Conservation (phyloP, 1,139 yeast genomes). For the Blastobotrys arbuscula region DNA sequence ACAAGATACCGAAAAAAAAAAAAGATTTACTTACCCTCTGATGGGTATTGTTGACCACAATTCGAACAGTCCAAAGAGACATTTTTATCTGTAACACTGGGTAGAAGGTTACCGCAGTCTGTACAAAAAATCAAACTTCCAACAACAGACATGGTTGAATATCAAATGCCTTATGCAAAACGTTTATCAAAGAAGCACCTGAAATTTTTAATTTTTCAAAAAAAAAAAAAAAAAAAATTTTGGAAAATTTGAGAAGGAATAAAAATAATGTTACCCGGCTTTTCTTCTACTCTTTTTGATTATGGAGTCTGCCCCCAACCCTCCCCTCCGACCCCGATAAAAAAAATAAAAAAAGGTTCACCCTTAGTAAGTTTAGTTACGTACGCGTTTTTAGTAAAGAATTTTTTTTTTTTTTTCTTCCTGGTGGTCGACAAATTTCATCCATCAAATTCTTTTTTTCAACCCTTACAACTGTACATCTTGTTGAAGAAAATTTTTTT, state of each 20-base stretch:
- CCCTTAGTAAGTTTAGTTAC: no score
- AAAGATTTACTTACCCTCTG: conserved; percentile 29
- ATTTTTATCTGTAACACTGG: conserved; percentile 49
- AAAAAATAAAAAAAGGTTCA: no score
- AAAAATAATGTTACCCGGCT: neutral
- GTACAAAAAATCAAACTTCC: conserved; percentile 92
- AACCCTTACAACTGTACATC: neutral
- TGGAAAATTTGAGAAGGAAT: neutral
- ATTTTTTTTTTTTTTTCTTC: neutral
- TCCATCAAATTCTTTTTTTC: conserved; percentile 7
- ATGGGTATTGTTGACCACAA: conserved; percentile 55
- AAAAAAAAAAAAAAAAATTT: neutral
- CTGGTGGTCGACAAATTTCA: conserved; percentile 1
- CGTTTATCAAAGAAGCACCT: no score
- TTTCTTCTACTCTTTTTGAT: no score
- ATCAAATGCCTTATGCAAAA: no score
- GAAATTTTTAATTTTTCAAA: no score
- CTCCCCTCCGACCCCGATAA: no score
- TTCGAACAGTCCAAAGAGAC: conserved; percentile 53
- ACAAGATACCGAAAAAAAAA: neutral
- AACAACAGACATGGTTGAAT: conserved; percentile 81
- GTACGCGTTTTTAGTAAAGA: neutral
- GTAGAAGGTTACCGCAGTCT: conserved; percentile 89
- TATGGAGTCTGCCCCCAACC: no score
- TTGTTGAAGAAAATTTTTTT: neutral